Percentiles rank a stretch among this genome's conserved stretches.
Conservation (phyloP, 495 filamentous ascomycete species). For the Lasiosphaeria miniovina region DNA sequence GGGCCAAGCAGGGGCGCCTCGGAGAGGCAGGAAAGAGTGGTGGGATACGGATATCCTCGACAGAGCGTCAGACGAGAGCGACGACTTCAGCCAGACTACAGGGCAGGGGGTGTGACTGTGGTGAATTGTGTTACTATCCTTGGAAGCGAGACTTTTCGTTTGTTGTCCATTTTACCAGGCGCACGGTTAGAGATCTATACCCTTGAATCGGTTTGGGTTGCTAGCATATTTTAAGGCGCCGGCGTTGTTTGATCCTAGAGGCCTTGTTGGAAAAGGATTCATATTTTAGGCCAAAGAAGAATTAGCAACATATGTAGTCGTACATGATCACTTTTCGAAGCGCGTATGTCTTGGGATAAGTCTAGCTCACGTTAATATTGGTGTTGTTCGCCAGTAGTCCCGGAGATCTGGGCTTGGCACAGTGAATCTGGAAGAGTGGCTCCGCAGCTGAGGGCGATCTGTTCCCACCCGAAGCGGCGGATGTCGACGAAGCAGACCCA, state of each 20-base stretch:
- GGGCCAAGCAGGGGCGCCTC: neutral
- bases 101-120: neutral
- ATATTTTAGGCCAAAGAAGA: too few species aligned
- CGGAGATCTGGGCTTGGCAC: too few species aligned
- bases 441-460: too few species aligned
- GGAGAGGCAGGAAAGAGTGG: conserved; percentile 16
- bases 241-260: neutral
- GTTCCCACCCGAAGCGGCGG: too few species aligned
- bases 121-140: conserved; percentile 8
- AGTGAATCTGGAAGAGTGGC: too few species aligned
- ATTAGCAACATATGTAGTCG: too few species aligned
- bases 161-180: conserved; percentile 5
- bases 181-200: neutral
- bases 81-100: neutral
- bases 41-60: conserved; percentile 21
- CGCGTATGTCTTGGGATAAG: too few species aligned
- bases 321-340: too few species aligned
- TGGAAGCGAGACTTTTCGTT: neutral
- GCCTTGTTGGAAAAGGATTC: too few species aligned
- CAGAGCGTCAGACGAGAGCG: conserved; percentile 5
- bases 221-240: neutral
- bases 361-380: too few species aligned
- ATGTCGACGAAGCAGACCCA: too few species aligned
- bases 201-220: neutral
- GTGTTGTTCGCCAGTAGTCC: too few species aligned